Evolutionary conservation across 2,329 filamentous ascomycete species (phyloP).

Genomic region (Neofusicoccum kwambonambiense): DNA sequence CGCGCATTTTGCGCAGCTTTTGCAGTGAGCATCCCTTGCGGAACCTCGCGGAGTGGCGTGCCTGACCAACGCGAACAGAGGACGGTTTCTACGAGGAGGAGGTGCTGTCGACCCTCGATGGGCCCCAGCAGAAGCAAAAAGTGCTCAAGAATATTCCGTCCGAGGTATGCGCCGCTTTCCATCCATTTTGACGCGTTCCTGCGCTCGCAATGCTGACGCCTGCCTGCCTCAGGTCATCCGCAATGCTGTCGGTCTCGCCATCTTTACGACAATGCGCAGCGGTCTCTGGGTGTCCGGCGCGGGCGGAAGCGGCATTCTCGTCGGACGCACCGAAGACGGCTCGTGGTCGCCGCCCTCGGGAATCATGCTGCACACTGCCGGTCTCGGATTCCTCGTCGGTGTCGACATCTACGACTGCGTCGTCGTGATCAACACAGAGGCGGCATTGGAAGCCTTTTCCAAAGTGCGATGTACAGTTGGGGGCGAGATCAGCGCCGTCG

Average conservation of each 20-base stretch:
- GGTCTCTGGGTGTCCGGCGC: conserved; percentile 90
- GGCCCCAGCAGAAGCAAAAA: conserved; percentile 60
- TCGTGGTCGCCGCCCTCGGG: conserved; percentile 90
- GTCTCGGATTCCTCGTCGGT: conserved; percentile 83
- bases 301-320: conserved; percentile 82
- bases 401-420: conserved; percentile 97
- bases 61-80: conserved; percentile 40
- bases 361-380: conserved; percentile 85
- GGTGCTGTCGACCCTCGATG: conserved; percentile 45
- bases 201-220: not conserved
- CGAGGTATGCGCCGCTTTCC: conserved; percentile 33
- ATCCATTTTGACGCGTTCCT: not conserved
- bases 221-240: conserved; percentile 64
- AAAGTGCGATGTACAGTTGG: conserved; percentile 76
- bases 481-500: conserved; percentile 72
- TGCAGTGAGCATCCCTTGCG: conserved; percentile 62
- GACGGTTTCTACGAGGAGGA: conserved; percentile 68
- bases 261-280: conserved; percentile 94
- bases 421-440: conserved; percentile 83
- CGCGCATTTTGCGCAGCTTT: conserved; percentile 84
- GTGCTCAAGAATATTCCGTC: conserved; percentile 81
- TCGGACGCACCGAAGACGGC: conserved; percentile 80
- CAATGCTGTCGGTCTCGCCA: conserved; percentile 84
- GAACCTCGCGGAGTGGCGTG: not conserved
- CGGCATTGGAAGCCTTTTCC: conserved; percentile 81